These are phyloP conservation scores for Kwoniella bestiolae DNA, from an alignment of 768 basidiomycete genomes.

Conservation along the genomic window DNA sequence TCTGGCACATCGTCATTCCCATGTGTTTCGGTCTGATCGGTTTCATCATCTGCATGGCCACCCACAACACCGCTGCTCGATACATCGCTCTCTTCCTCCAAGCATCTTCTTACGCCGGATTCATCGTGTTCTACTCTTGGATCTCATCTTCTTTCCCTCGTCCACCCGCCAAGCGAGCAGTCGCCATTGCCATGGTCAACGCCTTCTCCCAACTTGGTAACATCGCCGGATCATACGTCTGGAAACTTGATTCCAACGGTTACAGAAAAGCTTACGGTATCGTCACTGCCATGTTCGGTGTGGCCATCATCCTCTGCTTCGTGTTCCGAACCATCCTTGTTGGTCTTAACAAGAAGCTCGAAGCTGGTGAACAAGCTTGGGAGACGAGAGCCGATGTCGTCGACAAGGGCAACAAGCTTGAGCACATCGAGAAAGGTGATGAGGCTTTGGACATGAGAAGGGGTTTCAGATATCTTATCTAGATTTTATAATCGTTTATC, in stretches of 20 bases:
- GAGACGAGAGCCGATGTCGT: slow-evolving; percentile 32
- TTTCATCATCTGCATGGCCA: slow-evolving; percentile 57
- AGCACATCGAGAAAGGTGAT: slow-evolving; percentile 34
- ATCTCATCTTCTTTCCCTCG: slow-evolving; percentile 68
- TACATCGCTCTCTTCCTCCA: slow-evolving; percentile 59
- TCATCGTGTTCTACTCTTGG: slow-evolving; percentile 59
- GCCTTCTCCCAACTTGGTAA: slow-evolving; percentile 82
- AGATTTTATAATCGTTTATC: too few relatives aligned
- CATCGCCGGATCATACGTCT: slow-evolving; percentile 75
- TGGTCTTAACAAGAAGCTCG: slow-evolving; percentile 57
- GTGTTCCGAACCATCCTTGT: slow-evolving; percentile 50
- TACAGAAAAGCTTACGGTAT: slow-evolving; percentile 67
- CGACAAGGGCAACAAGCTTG: slow-evolving; percentile 33
- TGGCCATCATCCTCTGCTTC: slow-evolving; percentile 63
- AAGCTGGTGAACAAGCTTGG: slow-evolving; percentile 50
- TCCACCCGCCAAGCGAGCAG: slow-evolving; percentile 84
- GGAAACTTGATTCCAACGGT: slow-evolving; percentile 36
- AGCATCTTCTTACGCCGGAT: slow-evolving; percentile 64
- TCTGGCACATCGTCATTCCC: slow-evolving; percentile 66
- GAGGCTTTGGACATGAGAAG: slow-evolving; percentile 29
- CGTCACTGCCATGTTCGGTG: slow-evolving; percentile 66
- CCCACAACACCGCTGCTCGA: slow-evolving; percentile 48
- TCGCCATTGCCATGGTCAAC: slow-evolving; percentile 82
- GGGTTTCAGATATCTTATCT: slow-evolving; percentile 51
- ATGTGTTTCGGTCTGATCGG: slow-evolving; percentile 65